phyloP scores from a whole-genome alignment of 2,329 filamentous ascomycete genomes.

The Fusarium ramigenum region DNA sequence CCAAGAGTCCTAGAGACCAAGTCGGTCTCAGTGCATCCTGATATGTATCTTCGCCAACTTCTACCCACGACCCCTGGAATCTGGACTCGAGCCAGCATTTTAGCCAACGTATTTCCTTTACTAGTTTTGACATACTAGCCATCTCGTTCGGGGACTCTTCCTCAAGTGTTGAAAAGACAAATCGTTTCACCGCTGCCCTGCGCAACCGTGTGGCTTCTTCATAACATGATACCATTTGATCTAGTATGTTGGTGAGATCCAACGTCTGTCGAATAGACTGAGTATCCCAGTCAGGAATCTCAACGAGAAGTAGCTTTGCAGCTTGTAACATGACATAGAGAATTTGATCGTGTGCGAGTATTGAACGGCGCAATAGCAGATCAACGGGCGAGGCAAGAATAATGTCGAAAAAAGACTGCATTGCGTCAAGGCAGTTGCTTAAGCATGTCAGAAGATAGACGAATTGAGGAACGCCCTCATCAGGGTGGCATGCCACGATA shows the following conservation, averaged over 20 bases:
- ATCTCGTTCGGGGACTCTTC: slow-evolving; percentile 22
- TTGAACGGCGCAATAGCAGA: slow-evolving; percentile 24
- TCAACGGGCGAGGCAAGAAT: slow-evolving; percentile 44
- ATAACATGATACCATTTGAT: slow-evolving; percentile 16
- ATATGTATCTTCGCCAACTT: neutral
- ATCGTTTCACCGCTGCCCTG: slow-evolving; percentile 2
- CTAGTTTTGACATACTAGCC: slow-evolving; percentile 32
- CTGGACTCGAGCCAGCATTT: slow-evolving; percentile 46
- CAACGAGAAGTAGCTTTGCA: slow-evolving; percentile 35
- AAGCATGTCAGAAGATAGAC: slow-evolving; percentile 47
- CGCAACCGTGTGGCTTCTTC: slow-evolving; percentile 17
- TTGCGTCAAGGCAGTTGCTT: slow-evolving; percentile 48
- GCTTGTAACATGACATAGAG: slow-evolving; percentile 38
- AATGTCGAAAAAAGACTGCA: slow-evolving; percentile 46
- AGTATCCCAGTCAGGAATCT: slow-evolving; percentile 38
- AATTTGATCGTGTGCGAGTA: slow-evolving; percentile 36
- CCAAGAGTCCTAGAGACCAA: slow-evolving; percentile 42
- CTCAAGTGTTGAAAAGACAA: slow-evolving; percentile 9
- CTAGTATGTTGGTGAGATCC: slow-evolving; percentile 24
- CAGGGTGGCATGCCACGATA: slow-evolving; percentile 39
- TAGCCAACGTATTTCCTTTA: slow-evolving; percentile 42
- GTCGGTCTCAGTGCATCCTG: neutral
- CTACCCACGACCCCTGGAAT: slow-evolving; percentile 10
- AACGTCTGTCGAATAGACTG: slow-evolving; percentile 30
- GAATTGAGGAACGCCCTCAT: slow-evolving; percentile 40